These are phyloP conservation scores for Penstemon davidsonii DNA, from an alignment of 257 asterid species.

Conservation along the genomic window DNA sequence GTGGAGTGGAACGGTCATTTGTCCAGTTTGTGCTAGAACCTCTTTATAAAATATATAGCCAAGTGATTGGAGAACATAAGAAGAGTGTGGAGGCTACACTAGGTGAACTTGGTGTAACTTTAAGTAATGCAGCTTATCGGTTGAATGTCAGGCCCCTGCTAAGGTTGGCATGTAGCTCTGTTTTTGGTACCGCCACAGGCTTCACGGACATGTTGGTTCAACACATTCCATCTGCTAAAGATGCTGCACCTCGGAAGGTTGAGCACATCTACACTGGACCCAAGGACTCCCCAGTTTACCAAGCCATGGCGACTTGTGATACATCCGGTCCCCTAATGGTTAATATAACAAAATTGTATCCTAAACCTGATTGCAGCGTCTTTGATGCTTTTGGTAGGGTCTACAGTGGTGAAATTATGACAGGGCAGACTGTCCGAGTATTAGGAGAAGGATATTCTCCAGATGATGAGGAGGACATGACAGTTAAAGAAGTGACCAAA, in stretches of 20 bases:
- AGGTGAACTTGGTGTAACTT: constrained; percentile 87
- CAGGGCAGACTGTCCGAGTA: constrained; percentile 88
- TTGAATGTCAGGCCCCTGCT: constrained; percentile 88
- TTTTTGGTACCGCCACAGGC: constrained; percentile 92
- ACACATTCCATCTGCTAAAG: constrained; percentile 96
- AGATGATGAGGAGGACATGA: constrained; percentile 98
- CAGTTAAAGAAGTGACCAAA: constrained; percentile 88
- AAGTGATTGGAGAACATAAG: constrained; percentile 96
- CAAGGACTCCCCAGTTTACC: constrained; percentile 69
- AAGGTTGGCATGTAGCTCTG: constrained; percentile 91
- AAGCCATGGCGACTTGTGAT: constrained; percentile 84
- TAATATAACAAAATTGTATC: constrained; percentile 86
- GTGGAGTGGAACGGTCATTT: constrained; percentile 87
- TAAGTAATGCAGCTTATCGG: constrained; percentile 93
- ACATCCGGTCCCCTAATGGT: constrained; percentile 90
- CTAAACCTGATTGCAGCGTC: constrained; percentile 91
- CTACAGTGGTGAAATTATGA: constrained; percentile 88
- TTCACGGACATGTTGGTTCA: constrained; percentile 96
- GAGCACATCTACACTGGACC: constrained; percentile 90
- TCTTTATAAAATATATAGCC: constrained; percentile 88
- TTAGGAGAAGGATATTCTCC: constrained; percentile 99
- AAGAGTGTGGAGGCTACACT: constrained; percentile 95
- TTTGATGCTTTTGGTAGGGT: constrained; percentile 98
- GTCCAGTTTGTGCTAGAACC: constrained; percentile 97
- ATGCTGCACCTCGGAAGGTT: constrained; percentile 75